Evolutionary conservation across 1,284 basidiomycete species (phyloP), one percentile per base, ranked within the genome.

Genomic region (Ustilago sp.): DNA sequence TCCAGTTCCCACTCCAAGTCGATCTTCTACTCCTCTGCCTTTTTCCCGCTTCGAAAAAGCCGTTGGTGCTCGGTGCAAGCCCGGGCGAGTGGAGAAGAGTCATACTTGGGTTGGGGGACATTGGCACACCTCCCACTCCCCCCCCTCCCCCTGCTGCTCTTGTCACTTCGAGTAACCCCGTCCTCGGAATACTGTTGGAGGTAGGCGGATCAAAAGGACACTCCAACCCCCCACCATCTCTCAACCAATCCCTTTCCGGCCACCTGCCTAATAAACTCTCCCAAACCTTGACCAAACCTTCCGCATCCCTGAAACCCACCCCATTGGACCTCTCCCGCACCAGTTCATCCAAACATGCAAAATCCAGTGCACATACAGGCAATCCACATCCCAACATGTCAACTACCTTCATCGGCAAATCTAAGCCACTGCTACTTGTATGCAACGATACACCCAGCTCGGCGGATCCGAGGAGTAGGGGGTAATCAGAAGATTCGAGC

Each of bases 361-460:
- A 99, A 50, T 92, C 89, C 8, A 95, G 89, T 0, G 97, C 95
- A 74, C 95, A 93, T 4, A 98, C 97, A 0, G 95, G 95, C 59
- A 98, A 88, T 2, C 91, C 92, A 79, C 95, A 98, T 0, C 97
- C 97, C 87, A 99, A 97, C 97, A 99, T 98, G 86, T 99, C 97
- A 2, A 99, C 95, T 9, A 99, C 92, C 87, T 99, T 99, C 97
- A 99, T 99, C 2, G 97, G 97, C 59, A 99, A 88, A 86, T 99
- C 97, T 52, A 96, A 87, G 0, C 91, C 93, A 0, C 94, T 96
- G 0, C 93, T 95, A 85, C 93, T 94, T 17, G 91, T 90, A 86
- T 99, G 97, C 63, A 99, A 88, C 65, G 91, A 94, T 55, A 99
- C 90, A 0, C 97, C 97, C 19, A 99, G 81, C 86, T 99, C 95